These are phyloP conservation scores for Saccharomycopsis javanensis DNA, from an alignment of 805 yeast species.

Conservation along the genomic window DNA sequence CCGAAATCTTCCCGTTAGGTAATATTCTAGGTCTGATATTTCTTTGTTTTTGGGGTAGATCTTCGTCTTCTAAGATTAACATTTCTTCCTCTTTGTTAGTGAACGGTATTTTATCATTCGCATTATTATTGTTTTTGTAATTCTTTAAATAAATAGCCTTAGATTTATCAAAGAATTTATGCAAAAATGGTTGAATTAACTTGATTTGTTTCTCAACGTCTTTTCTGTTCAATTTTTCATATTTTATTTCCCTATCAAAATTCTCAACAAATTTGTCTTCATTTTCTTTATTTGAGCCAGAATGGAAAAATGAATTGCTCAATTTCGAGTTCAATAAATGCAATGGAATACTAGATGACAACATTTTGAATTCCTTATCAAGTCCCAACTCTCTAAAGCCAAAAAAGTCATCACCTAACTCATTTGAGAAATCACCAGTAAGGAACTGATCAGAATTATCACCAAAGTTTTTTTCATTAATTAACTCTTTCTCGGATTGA, in stretches of 20 bases:
- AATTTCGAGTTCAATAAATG: slow-evolving; percentile 75
- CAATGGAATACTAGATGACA: slow-evolving; percentile 80
- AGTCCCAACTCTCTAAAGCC: slow-evolving; percentile 92
- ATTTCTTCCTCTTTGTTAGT: slow-evolving; percentile 20
- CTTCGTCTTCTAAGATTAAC: slow-evolving; percentile 67
- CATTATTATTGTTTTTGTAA: slow-evolving; percentile 31
- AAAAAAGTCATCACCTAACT: slow-evolving; percentile 94
- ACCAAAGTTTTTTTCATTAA: slow-evolving; percentile 64
- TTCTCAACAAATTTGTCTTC: slow-evolving; percentile 55
- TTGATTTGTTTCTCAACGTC: slow-evolving; percentile 48
- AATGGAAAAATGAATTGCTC: slow-evolving; percentile 42
- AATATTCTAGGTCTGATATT: slow-evolving; percentile 73
- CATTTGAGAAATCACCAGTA: slow-evolving; percentile 90
- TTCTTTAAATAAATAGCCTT: slow-evolving; percentile 33
- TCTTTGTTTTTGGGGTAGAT: slow-evolving; percentile 68
- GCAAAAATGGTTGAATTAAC: slow-evolving; percentile 46
- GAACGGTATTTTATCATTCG: slow-evolving; percentile 28
- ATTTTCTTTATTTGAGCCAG: slow-evolving; percentile 32
- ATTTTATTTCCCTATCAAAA: slow-evolving; percentile 41
- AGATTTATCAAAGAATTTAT: slow-evolving; percentile 33
- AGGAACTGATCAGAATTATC: slow-evolving; percentile 92
- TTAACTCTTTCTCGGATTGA: slow-evolving; percentile 40
- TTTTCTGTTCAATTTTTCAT: slow-evolving; percentile 41
- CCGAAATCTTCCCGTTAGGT: slow-evolving; percentile 77
- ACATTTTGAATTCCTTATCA: slow-evolving; percentile 81